These are phyloP conservation scores for Ramaria sp. DNA, from an alignment of 768 basidiomycete species.

Conservation along the genomic window DNA sequence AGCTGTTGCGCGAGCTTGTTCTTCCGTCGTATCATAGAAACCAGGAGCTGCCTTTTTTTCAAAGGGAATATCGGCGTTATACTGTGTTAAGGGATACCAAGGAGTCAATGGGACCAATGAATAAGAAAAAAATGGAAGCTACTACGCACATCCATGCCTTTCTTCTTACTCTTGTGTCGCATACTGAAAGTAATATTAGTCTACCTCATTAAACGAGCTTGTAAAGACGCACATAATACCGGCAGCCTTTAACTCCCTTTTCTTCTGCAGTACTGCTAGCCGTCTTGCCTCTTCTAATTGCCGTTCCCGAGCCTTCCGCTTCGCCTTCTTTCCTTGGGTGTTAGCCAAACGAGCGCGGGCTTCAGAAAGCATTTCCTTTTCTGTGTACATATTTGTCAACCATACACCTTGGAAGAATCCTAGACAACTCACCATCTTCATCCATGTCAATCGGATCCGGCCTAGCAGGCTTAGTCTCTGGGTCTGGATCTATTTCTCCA, in stretches of 20 bases:
- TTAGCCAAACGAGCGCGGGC: conserved; percentile 96
- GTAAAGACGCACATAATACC: conserved; percentile 73
- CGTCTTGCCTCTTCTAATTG: conserved; percentile 94
- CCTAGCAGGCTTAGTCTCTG: conserved; percentile 94
- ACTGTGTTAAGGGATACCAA: conserved; percentile 34
- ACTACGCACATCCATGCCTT: conserved; percentile 86
- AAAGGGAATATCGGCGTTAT: conserved; percentile 97
- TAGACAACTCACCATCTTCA: conserved; percentile 66
- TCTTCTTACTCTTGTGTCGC: conserved; percentile 90
- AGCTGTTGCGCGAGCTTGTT: conserved; percentile 75
- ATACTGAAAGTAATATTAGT: conserved; percentile 26
- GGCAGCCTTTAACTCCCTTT: conserved; percentile 93
- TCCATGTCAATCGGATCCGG: conserved; percentile 99
- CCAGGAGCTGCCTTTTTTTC: conserved; percentile 94
- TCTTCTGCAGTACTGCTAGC: conserved; percentile 93
- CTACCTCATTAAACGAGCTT: conserved; percentile 5
- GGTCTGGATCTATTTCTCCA: conserved; percentile 98
- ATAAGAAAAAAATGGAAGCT: neutral
- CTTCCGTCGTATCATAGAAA: conserved; percentile 94
- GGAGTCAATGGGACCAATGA: neutral
- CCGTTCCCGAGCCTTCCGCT: conserved; percentile 94
- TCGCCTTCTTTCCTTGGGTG: conserved; percentile 99
- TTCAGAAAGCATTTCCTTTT: conserved; percentile 99
- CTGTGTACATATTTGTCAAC: conserved; percentile 27
- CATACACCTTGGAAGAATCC: neutral